Base-by-base conservation (phyloP, 192 early-diverging fungal genomes). In the Phycomyces blakesleeanus region DNA sequence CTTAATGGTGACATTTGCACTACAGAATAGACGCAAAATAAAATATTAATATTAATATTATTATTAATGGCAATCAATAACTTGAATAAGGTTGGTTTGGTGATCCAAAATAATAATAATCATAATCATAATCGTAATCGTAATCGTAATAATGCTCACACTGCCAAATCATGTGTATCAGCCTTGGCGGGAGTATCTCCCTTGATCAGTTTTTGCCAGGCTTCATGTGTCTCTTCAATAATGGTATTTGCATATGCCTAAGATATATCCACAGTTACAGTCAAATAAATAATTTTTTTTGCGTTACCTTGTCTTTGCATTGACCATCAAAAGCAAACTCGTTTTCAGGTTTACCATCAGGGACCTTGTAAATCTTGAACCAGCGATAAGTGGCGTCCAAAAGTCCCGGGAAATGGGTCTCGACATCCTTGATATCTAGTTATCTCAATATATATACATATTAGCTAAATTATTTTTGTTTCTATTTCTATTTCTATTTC, bases 281-380 rank as follows among this genome's bases (percentile, higher is more conserved):
- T 20, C 18, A 5, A 39, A 34, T 49, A 21, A 56, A 18, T 60
- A 27, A 24, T 2, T 10, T 55, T 49, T 62, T 40, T 40, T 14
- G 14, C 41, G 50, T 57, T 55, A 79, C 79, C 56, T 75, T 86
- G 81, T 88, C 84, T 80, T 86, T 90, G 66, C 87, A 89, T 74
- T 89, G 83, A 51, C 91, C 91, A 71, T 78, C 85, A 84, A 99
- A 99, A 44, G 97, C 97, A 84, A 99, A 99, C 85, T 93, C 84
- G 86, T 99, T 99, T 82, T 95, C 96, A 59, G 94, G 95, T 85
- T 99, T 99, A 65, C 94, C 96, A 83, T 99, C 97, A 51, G 97
- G 97, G 72, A 99, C 95, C 85, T 99, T 98, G 90, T 99, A 98
- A 84, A 98, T 95, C 74, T 93, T 91, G 93, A 99, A 97, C 96